Conservation (phyloP, 306 rosid species). For the Corylus avellana region DNA sequence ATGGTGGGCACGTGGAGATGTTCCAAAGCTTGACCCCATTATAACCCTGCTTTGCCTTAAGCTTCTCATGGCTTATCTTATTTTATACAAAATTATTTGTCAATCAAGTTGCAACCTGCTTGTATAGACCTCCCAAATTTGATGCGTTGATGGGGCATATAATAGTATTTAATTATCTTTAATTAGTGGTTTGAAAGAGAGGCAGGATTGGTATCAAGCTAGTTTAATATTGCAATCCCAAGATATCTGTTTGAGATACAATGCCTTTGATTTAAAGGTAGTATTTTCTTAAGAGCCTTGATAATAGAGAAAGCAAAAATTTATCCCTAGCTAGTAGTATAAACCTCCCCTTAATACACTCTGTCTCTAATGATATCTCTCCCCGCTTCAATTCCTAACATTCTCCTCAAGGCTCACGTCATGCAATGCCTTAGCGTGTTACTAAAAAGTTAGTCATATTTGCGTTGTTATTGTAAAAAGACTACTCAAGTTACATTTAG, state of each 20-base stretch:
- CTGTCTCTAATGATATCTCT: too few species aligned
- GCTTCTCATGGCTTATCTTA: constrained; percentile 12
- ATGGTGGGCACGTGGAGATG: constrained; percentile 56
- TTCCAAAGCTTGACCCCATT: constrained; percentile 38
- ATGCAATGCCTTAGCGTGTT: too few species aligned
- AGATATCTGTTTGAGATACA: not conserved
- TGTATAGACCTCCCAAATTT: constrained; percentile 1
- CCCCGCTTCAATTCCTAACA: too few species aligned
- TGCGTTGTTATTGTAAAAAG: too few species aligned
- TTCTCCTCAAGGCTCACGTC: too few species aligned
- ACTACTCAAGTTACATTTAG: too few species aligned
- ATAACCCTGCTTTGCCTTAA: constrained; percentile 4
- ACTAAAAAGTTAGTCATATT: too few species aligned
- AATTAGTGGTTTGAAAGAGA: not conserved
- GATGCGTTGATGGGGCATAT: not conserved
- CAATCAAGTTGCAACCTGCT: constrained; percentile 3
- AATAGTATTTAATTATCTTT: not conserved
- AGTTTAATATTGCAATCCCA: not conserved
- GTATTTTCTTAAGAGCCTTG: not conserved
- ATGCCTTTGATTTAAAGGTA: not conserved
- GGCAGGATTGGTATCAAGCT: not conserved
- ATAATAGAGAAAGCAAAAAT: not conserved
- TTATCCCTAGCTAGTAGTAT: too few species aligned
- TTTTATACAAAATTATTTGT: not conserved
- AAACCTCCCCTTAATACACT: too few species aligned